Evolutionary conservation across 2,329 filamentous ascomycete genomes (phyloP), one percentile per base, ranked within the genome.

Genomic region (Botrytis aclada): DNA sequence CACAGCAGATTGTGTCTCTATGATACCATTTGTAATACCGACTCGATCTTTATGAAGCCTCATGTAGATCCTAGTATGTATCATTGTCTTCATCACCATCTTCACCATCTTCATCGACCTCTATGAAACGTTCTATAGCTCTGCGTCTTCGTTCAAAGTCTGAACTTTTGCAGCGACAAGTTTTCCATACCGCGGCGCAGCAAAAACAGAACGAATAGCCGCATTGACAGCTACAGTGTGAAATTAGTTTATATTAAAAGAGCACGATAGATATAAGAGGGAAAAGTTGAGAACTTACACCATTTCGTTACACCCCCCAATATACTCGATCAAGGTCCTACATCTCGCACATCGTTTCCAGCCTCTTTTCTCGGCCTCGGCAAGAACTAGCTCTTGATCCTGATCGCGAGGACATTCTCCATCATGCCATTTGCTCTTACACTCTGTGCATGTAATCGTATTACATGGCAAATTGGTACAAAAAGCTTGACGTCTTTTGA

Each of bases 341-440:
- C 66, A 69, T 16, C 61, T 61, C 6, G 18, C 32, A 45, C 66
- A 69, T n/a, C 34, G 39, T 29, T 61, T 69, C 66, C 51, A 61
- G 34, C 25, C 51, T 25, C 25, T 4, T n/a, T 39, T 56, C 7
- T 32, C 4, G 8, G 51, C 66, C n/a, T 41, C 47, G 1, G 37
- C 66, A 18, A 69, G 39, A 41, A 69, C n/a, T 2, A 58, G 16
- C 34, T 61, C 34, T 32, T 43, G n/a, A 58, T 20, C 37, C 41
- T 69, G 34, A 61, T 69, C 34, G 6, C 14, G 39, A 41, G 51
- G 25, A 69, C 51, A 61, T 43, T 34, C 51, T 58, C 54, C 51
- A 20, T 58, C 29, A 22, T 69, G 66, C 47, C 39, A 56, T 58
- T 32, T 20, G n/a, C 34, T 51, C 20, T 69, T 69, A n/a, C 66